Evolutionary conservation across 192 early-diverging fungal species (phyloP).

Genomic region (Coemansia sp.): DNA sequence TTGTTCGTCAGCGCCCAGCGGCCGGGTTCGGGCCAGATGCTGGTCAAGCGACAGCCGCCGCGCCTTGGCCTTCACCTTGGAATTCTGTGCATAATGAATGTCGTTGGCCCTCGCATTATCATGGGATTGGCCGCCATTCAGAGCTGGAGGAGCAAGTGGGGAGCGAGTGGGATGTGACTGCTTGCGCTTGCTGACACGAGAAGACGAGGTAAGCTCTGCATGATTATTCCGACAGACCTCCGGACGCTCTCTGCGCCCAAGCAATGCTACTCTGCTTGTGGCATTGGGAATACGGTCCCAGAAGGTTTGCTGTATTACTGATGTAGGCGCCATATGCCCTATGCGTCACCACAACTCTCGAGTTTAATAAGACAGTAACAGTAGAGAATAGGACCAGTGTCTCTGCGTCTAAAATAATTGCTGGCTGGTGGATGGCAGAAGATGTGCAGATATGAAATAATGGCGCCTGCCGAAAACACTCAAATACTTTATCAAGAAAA

Average conservation of each 20-base stretch:
- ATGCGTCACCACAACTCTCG: neutral
- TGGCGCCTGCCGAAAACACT: constrained; percentile 4
- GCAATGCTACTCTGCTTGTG: constrained; percentile 35
- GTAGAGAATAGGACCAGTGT: too few species aligned
- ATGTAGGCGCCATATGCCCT: constrained; percentile 16
- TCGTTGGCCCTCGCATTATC: neutral
- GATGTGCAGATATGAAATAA: neutral
- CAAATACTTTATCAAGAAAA: neutral
- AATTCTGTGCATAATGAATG: neutral
- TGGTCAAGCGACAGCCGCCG: constrained; percentile 36
- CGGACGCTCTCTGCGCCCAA: constrained; percentile 16
- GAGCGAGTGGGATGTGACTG: constrained; percentile 49
- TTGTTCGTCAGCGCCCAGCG: constrained; percentile 11
- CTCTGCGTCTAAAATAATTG: too few species aligned
- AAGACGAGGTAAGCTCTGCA: neutral
- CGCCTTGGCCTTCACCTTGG: constrained; percentile 14
- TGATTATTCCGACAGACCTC: constrained; percentile 5
- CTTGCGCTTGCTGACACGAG: constrained; percentile 53
- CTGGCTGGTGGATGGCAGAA: neutral
- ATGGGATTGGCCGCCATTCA: neutral
- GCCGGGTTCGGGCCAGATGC: constrained; percentile 3
- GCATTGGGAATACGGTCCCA: constrained; percentile 54
- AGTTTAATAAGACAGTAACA: neutral
- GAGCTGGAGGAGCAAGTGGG: constrained; percentile 16
- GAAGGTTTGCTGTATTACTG: constrained; percentile 43